Conservation (phyloP, 1,284 basidiomycete genomes). For the Trichosporon sp. region DNA sequence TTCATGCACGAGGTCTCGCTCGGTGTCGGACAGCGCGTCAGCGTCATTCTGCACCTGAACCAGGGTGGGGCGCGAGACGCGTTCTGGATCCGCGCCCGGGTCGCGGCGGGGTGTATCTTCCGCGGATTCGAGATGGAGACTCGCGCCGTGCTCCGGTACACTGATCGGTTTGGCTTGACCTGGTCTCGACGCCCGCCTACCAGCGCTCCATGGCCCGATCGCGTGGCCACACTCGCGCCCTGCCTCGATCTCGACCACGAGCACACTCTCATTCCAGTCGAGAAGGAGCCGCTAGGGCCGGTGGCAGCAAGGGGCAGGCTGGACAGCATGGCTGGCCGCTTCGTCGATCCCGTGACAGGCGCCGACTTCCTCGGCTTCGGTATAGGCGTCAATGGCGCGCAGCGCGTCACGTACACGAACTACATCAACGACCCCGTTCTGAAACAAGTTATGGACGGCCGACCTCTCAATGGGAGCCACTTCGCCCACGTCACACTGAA, state of each 20-base stretch:
- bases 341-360: conserved; percentile 32
- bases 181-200: conserved; percentile 26
- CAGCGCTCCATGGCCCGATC: conserved; percentile 36
- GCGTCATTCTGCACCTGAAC: conserved; percentile 45
- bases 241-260: conserved; percentile 27
- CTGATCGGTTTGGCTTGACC: conserved; percentile 23
- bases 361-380: conserved; percentile 36
- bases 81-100: conserved; percentile 47
- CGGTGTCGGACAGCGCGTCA: conserved; percentile 47
- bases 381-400: conserved; percentile 32
- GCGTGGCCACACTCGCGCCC: background rate
- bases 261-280: conserved; percentile 28
- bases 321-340: conserved; percentile 34
- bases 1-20: conserved; percentile 38
- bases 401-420: conserved; percentile 33
- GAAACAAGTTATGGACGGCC: conserved; percentile 35
- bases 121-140: background rate
- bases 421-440: conserved; percentile 49
- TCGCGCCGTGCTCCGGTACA: conserved; percentile 28
- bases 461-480: conserved; percentile 30
- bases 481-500: conserved; percentile 38
- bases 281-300: background rate
- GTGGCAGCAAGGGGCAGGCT: background rate
- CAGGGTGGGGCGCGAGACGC: conserved; percentile 38
- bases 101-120: conserved; percentile 30